Evolutionary conservation across 31 red algal species (phyloP).

Genomic region (Odonthalia washingtoniensis): DNA sequence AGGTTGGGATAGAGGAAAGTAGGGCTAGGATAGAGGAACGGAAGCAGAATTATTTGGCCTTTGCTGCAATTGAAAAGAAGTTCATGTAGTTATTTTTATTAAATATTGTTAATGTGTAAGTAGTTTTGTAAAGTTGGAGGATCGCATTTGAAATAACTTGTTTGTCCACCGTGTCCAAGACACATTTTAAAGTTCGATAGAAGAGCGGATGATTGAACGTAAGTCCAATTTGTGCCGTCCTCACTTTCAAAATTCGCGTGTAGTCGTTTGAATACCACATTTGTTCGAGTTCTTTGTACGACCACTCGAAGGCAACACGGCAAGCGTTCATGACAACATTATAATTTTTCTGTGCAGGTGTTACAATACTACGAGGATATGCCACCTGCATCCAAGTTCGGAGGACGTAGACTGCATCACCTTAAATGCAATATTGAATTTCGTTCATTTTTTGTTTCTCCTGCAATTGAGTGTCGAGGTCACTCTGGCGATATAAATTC

Average conservation of each 20-base stretch:
- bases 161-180: conserved; percentile 13
- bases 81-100: too few species aligned
- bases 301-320: conserved; percentile 1
- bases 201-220: conserved; percentile 12
- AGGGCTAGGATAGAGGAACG: too few species aligned
- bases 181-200: neutral
- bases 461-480: conserved; percentile 5
- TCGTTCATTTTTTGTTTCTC: conserved; percentile 29
- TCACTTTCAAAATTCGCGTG: neutral
- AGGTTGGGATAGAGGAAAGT: too few species aligned
- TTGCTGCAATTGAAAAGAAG: too few species aligned
- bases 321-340: conserved; percentile 25
- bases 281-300: conserved; percentile 2
- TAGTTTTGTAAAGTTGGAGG: too few species aligned
- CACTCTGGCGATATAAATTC: neutral
- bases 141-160: conserved; percentile 1
- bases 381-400: conserved; percentile 19
- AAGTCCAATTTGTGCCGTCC: neutral
- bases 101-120: too few species aligned
- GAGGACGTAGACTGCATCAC: conserved; percentile 36
- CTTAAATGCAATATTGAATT: conserved; percentile 44
- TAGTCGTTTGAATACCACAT: conserved; percentile 29
- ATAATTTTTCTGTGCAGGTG: neutral
- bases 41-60: too few species aligned
- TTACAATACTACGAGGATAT: neutral